Base-by-base conservation (phyloP, 2,329 filamentous ascomycete species). In the Cytospora schulzeri region DNA sequence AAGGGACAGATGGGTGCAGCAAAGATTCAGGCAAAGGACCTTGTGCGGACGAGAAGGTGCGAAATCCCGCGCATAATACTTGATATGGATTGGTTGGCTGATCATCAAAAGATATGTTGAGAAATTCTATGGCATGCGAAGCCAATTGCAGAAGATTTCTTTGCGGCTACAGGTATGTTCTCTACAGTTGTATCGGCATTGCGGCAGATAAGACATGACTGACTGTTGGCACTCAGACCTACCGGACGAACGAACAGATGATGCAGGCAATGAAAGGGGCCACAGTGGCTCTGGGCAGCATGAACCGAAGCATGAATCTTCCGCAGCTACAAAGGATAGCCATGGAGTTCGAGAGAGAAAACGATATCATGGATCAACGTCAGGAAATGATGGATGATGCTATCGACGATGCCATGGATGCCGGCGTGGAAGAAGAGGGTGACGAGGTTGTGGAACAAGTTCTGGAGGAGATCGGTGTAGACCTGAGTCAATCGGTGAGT, bases 381-480 rank as follows among this genome's bases (percentile, higher is more conserved):
- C 93, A 98, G 76, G 95, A 98, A 78, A 97, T 99, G 91, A 98
- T 99, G 95, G 94, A 98, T 74, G 95, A 98, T 77, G 94, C 93
- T 24, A 95, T 99, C 66, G 95, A 99, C 75, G 95, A 99, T 76
- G 93, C 94, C 57, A 97, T 95, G 72, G 95, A 96, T 28, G 82
- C 96, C 45, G 87, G 86, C 19, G 88, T 96, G 67, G 95, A 99
- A 73, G 95, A 97, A 71, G 95, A 98, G 76, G 92, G 93, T 38
- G 95, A 99, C 71, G 95, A 99, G 75, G 91, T 98, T 15, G 93
- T 99, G 38, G 96, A 97, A 72, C 93, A 97, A 78, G 92, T 99
- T 6, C 78, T 99, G 72, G 95, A 98, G 74, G 95, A 98, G 79
- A 97, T 99, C 75, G 95, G 95, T 60, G 89, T 99, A 33, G 94